Conservation (phyloP, 805 yeast species). For the Metschnikowia kofuensis region DNA sequence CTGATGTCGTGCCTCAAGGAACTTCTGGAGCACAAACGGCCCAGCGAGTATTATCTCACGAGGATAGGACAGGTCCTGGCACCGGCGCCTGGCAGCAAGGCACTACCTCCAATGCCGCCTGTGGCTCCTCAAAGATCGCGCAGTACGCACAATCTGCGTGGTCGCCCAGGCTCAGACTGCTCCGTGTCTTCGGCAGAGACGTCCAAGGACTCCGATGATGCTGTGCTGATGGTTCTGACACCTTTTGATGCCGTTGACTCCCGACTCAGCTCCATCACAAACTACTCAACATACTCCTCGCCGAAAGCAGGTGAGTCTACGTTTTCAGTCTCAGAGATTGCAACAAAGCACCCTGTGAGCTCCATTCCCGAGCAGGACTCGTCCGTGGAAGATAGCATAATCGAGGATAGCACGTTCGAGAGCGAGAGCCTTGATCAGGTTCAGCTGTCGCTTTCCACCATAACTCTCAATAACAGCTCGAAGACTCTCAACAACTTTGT, state of each 20-base stretch:
- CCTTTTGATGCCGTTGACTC: constrained; percentile 37
- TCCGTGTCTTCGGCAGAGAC: constrained; percentile 29
- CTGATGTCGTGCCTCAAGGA: constrained; percentile 25
- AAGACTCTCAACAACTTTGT: neutral
- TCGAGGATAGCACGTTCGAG: neutral
- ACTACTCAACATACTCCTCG: constrained; percentile 21
- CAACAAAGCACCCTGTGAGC: neutral
- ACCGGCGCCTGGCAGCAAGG: neutral
- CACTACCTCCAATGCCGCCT: neutral
- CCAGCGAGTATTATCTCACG: constrained; percentile 39
- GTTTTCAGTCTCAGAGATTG: neutral
- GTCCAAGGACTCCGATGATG: constrained; percentile 34
- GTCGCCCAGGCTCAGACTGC: constrained; percentile 33
- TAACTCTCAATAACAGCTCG: constrained; percentile 15
- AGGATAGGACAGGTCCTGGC: constrained; percentile 25
- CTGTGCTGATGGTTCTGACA: constrained; percentile 28
- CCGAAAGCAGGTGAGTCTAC: constrained; percentile 5
- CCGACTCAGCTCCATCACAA: constrained; percentile 38
- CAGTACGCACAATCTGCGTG: neutral
- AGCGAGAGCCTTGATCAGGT: constrained; percentile 8
- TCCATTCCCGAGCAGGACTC: neutral
- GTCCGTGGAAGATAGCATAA: neutral
- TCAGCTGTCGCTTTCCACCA: constrained; percentile 20
- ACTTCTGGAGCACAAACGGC: constrained; percentile 28
- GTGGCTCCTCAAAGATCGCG: neutral